Base-by-base conservation (phyloP, 208 protist species). In the Crithidia bombi region DNA sequence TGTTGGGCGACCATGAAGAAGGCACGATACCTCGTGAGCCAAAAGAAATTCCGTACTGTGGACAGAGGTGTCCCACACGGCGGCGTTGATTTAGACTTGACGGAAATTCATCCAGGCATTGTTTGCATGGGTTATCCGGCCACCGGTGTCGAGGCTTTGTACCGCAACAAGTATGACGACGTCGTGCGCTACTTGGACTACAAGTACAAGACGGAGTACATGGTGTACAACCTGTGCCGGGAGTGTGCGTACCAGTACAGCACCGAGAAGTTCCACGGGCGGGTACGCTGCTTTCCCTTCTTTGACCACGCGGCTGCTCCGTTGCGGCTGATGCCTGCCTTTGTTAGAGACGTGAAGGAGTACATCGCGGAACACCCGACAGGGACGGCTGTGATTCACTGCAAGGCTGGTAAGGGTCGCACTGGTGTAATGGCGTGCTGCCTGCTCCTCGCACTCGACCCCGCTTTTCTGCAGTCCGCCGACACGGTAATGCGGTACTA, bases 111-210 rank as follows among this genome's bases (percentile, higher is more conserved):
- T 23, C 62, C 78, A 21, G 73, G 79, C 5, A 87, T 98, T 17
- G 94, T 98, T 32, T 97, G 93, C 32, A 98, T 98, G 96, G 96
- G 96, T 3, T 98, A 92, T 61, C 97, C 97, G 0, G 82, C 93
- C 3, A 75, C 92, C 35, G 90, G 88, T 10, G 39, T 96, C 33
- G 91, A 99, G 66, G 78, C 86, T 15, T 63, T 97, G 2, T 99
- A 98, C 73, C 82, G 98, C 33, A 99, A 99, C 73, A 82, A 80
- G 33, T 88, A 87, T 69, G 41, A 70, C 7, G 89, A 91, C 26
- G 87, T 75, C 2, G n/a, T 91, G 30, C 69, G 81, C 30, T 93
- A 92, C 69, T 75, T 97, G 38, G 82, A 93, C 52, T 78, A 79
- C 69, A 86, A 91, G 41, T 98, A 99, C 73, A 28, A 61, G 3